Conservation (phyloP, 2,329 filamentous ascomycete genomes). For the Verticillium dahliae region DNA sequence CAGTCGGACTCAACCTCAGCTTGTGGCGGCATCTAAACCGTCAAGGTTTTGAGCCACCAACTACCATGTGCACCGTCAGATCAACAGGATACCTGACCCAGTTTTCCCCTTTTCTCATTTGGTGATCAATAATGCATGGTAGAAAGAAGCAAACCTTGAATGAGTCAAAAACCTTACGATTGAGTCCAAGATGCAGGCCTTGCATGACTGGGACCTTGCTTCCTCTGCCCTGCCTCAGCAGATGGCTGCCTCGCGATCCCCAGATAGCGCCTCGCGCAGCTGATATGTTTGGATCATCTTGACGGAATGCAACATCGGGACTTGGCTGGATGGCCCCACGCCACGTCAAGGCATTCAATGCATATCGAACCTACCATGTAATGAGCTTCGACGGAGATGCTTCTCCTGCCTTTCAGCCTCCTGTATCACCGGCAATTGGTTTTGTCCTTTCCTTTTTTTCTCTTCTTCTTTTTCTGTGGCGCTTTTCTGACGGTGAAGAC, state of each 20-base stretch:
- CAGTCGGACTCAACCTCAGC: too few relatives aligned
- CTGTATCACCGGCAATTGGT: neutral
- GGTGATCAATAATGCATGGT: neutral
- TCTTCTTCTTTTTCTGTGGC: too few relatives aligned
- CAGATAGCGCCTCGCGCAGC: neutral
- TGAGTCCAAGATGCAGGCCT: neutral
- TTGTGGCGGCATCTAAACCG: too few relatives aligned
- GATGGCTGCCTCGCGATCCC: neutral
- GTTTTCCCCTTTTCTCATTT: neutral
- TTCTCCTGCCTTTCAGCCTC: neutral
- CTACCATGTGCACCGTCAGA: too few relatives aligned
- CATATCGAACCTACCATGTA: neutral
- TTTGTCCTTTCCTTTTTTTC: too few relatives aligned
- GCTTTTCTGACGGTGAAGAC: neutral
- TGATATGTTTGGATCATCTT: neutral
- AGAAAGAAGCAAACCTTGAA: too few relatives aligned
- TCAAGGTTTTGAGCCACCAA: too few relatives aligned
- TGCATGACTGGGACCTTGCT: neutral
- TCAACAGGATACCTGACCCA: too few relatives aligned
- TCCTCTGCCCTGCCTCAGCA: neutral
- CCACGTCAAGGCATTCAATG: neutral
- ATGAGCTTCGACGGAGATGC: neutral
- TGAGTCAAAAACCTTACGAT: neutral
- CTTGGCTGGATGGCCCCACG: too few relatives aligned
- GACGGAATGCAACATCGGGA: too few relatives aligned